These are phyloP conservation scores for Arabidopsis arenosa DNA, from an alignment of 345 rosid species.

Conservation along the genomic window DNA sequence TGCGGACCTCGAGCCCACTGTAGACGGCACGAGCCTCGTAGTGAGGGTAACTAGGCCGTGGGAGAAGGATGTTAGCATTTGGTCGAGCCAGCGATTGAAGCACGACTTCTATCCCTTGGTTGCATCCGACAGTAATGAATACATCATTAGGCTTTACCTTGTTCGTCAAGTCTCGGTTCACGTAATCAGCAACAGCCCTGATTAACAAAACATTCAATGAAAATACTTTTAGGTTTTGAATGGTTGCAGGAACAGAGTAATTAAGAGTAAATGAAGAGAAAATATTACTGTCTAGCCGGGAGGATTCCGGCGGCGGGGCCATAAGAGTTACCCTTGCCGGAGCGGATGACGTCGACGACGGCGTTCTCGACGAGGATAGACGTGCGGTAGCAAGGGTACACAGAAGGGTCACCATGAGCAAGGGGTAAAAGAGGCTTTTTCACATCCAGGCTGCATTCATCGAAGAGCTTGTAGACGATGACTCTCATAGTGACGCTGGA, in stretches of 20 bases:
- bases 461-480: constrained; percentile 42
- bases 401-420: constrained; percentile 75
- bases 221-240: not conserved
- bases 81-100: constrained; percentile 58
- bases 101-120: constrained; percentile 62
- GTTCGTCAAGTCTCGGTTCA: constrained; percentile 61
- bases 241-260: not conserved
- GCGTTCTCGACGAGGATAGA: constrained; percentile 59
- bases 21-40: constrained; percentile 56
- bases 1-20: constrained; percentile 59
- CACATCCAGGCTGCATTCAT: constrained; percentile 46
- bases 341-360: constrained; percentile 50
- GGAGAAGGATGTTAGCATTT: constrained; percentile 69
- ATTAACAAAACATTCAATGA: not conserved
- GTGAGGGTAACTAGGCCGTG: constrained; percentile 67
- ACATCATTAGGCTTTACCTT: constrained; percentile 61
- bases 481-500: constrained; percentile 51
- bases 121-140: constrained; percentile 61
- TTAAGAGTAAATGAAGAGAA: not conserved
- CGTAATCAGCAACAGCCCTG: constrained; percentile 71
- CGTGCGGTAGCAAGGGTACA: constrained; percentile 61
- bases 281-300: constrained; percentile 60
- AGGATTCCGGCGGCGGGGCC: constrained; percentile 52
- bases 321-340: constrained; percentile 59
- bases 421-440: constrained; percentile 51